A percentile compares a stretch with the other conserved stretches of the same genome.
These are phyloP conservation scores for Talaromyces liani DNA, from an alignment of 495 filamentous ascomycete species.

Conservation along the genomic window DNA sequence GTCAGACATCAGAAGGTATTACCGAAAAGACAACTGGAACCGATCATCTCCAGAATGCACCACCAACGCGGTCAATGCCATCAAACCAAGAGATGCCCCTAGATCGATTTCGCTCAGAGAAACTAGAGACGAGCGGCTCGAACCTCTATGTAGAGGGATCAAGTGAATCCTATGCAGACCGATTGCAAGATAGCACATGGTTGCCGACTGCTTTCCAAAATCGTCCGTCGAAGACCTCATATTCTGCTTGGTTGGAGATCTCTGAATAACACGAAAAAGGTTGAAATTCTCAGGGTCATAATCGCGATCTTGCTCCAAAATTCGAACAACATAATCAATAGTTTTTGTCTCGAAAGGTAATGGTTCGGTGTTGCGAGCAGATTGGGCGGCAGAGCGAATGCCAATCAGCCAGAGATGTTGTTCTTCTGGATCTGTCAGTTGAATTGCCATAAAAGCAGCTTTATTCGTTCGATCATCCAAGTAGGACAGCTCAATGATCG, in stretches of 20 bases:
- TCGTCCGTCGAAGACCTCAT: conserved; percentile 67
- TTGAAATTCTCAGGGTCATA: conserved; percentile 65
- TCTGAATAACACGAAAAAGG: conserved; percentile 79
- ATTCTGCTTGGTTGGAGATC: conserved; percentile 49
- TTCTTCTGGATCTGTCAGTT: conserved; percentile 65
- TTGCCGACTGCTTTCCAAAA: conserved; percentile 63
- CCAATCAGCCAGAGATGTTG: conserved; percentile 66
- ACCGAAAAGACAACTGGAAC: conserved; percentile 80
- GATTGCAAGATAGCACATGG: conserved; percentile 77
- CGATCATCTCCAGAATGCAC: conserved; percentile 72
- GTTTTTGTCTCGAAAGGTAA: conserved; percentile 52
- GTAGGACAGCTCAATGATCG: conserved; percentile 69
- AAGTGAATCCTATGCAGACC: conserved; percentile 78
- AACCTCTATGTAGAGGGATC: conserved; percentile 60
- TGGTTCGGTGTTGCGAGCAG: conserved; percentile 43
- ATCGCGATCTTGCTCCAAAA: conserved; percentile 60
- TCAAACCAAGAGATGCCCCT: conserved; percentile 59
- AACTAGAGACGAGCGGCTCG: conserved; percentile 47
- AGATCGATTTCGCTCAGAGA: conserved; percentile 42
- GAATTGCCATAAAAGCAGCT: conserved; percentile 56
- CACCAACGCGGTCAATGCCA: conserved; percentile 61
- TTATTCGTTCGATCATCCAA: conserved; percentile 65
- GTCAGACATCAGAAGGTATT: conserved; percentile 20
- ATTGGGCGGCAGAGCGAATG: conserved; percentile 55
- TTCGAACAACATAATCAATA: conserved; percentile 55